A percentile compares a stretch with the other conserved stretches of the same genome.
These are phyloP conservation scores for Trichoderma sp. DNA, from an alignment of 2,329 filamentous ascomycete genomes.

Conservation along the genomic window DNA sequence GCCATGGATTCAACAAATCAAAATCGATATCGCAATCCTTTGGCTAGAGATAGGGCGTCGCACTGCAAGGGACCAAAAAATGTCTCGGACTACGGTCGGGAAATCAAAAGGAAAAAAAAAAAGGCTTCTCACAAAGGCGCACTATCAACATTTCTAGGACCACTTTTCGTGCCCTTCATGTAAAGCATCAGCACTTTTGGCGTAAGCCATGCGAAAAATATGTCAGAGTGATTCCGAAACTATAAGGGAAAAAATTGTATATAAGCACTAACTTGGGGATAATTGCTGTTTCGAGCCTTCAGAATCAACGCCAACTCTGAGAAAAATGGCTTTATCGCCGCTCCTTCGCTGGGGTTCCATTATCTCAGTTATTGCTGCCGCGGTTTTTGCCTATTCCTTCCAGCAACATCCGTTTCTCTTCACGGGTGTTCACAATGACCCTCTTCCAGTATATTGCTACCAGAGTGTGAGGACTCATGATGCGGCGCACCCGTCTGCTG, in stretches of 20 bases:
- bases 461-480: conserved; percentile 41
- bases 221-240: neutral
- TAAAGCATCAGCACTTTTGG: neutral
- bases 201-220: neutral
- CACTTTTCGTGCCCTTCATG: conserved; percentile 6
- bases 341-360: conserved; percentile 35
- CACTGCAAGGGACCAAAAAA: neutral
- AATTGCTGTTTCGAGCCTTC: neutral
- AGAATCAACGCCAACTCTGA: neutral
- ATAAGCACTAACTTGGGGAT: neutral
- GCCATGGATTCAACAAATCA: neutral
- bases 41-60: neutral
- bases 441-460: conserved; percentile 42
- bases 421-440: neutral
- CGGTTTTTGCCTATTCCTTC: conserved; percentile 37
- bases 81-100: neutral
- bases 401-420: conserved; percentile 31
- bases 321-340: conserved; percentile 20
- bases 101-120: neutral
- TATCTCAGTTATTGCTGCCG: conserved; percentile 33
- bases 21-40: neutral
- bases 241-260: neutral
- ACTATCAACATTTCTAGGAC: neutral
- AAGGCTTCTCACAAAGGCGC: neutral
- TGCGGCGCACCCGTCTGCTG: conserved; percentile 39